phyloP scores from a whole-genome alignment of 2,329 filamentous ascomycete species.

The Tolypocladium endophyticum region DNA sequence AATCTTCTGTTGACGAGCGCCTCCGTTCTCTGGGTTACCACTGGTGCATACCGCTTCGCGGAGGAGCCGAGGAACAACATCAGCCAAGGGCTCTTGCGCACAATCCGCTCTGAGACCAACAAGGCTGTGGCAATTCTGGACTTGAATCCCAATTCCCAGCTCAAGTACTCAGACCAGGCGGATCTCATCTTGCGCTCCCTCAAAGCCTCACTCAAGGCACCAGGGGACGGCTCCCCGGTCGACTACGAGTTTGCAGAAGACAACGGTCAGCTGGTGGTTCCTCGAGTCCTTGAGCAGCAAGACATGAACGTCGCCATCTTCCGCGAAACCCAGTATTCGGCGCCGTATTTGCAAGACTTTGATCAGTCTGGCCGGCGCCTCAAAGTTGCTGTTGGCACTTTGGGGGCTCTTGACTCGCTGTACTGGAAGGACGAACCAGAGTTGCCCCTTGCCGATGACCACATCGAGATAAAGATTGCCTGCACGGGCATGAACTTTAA shows the following conservation, averaged over 20 bases:
- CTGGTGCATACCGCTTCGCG: conserved; percentile 25
- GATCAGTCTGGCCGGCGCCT: conserved; percentile 19
- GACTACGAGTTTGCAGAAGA: conserved; percentile 20
- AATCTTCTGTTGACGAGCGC: conserved; percentile 21
- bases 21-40: conserved; percentile 28
- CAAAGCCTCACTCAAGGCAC: conserved; percentile 9
- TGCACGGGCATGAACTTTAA: conserved; percentile 34
- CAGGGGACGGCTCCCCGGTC: conserved; percentile 8
- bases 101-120: conserved; percentile 34
- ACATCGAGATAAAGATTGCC: conserved; percentile 32
- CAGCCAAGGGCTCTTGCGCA: conserved; percentile 32
- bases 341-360: conserved; percentile 25
- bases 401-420: conserved; percentile 26
- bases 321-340: conserved; percentile 12
- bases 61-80: conserved; percentile 30
- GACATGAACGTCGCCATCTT: conserved; percentile 16
- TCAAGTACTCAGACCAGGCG: conserved; percentile 16
- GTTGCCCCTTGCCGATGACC: conserved; percentile 18
- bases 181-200: conserved; percentile 19
- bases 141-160: conserved; percentile 25
- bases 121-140: conserved; percentile 34
- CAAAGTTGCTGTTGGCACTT: conserved; percentile 26
- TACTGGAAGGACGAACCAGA: conserved; percentile 26
- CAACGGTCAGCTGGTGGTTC: conserved; percentile 15
- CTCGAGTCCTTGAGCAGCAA: conserved; percentile 14